Percentiles rank a stretch among this genome's conserved stretches.
Evolutionary conservation across 768 basidiomycete species (phyloP).

Genomic region (Gelatoporia subvermispora): DNA sequence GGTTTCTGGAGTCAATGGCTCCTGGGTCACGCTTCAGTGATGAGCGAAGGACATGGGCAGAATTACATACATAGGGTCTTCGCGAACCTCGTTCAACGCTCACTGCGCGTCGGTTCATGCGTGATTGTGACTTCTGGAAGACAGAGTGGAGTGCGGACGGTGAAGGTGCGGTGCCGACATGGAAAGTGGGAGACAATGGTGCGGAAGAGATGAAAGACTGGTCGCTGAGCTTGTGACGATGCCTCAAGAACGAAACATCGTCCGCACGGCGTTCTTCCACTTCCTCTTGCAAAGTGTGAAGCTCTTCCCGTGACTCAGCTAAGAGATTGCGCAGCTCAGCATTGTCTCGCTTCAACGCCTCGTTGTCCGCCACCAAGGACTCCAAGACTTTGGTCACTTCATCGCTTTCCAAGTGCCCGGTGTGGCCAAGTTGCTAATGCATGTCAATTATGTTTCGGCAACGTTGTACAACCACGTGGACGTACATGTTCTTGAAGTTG

Average conservation of each 20-base stretch:
- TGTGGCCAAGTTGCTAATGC: slow-evolving; percentile 34
- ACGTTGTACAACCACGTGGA: slow-evolving; percentile 4
- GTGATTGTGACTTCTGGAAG: slow-evolving; percentile 8
- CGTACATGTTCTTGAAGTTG: slow-evolving; percentile 55
- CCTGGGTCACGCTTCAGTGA: slow-evolving; percentile 24
- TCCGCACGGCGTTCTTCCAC: slow-evolving; percentile 65
- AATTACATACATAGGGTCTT: slow-evolving; percentile 32
- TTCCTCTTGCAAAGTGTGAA: slow-evolving; percentile 65
- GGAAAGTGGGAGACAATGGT: slow-evolving; percentile 18
- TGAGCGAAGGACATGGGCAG: no score
- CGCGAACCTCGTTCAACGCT: slow-evolving; percentile 31
- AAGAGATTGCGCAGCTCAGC: slow-evolving; percentile 73
- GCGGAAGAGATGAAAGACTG: slow-evolving; percentile 9
- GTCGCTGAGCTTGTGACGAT: slow-evolving; percentile 17
- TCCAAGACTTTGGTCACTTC: slow-evolving; percentile 71
- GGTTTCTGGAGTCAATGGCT: slow-evolving; percentile 44
- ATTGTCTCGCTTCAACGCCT: slow-evolving; percentile 76
- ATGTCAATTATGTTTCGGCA: not conserved
- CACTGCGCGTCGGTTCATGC: slow-evolving; percentile 24
- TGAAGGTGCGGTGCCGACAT: slow-evolving; percentile 20
- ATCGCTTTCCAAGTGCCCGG: slow-evolving; percentile 38
- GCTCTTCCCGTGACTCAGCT: slow-evolving; percentile 72
- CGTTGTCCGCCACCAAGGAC: slow-evolving; percentile 83
- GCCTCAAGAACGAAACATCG: slow-evolving; percentile 13
- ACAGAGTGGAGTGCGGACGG: slow-evolving; percentile 15